Evolutionary conservation across 495 filamentous ascomycete species (phyloP).

Genomic region (Umbilicaria muhlenbergii): DNA sequence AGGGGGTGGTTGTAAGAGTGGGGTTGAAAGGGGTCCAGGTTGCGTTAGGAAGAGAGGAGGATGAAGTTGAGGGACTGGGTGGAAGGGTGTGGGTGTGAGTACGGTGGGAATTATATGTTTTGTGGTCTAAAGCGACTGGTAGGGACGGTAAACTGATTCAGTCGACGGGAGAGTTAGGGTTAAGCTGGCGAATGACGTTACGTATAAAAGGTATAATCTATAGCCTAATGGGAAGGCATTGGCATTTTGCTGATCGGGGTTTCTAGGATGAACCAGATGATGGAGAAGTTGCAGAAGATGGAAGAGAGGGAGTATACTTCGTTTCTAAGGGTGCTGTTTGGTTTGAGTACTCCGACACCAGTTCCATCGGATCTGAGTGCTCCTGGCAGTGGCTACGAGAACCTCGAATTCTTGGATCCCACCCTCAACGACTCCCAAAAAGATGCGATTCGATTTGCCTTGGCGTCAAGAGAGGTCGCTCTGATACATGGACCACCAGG

Average conservation of each 20-base stretch:
- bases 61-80: constrained; percentile 42
- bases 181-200: constrained; percentile 92
- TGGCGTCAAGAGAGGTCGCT: constrained; percentile 69
- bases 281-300: constrained; percentile 67
- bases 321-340: constrained; percentile 76
- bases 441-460: constrained; percentile 76
- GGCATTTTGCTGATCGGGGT: constrained; percentile 2
- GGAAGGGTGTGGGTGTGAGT: constrained; percentile 50
- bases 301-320: constrained; percentile 48
- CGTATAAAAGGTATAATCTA: constrained; percentile 51
- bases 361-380: constrained; percentile 27
- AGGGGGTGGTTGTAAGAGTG: constrained; percentile 69
- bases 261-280: constrained; percentile 70
- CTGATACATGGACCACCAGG: constrained; percentile 93
- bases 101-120: constrained; percentile 11
- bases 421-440: constrained; percentile 81
- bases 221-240: not conserved
- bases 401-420: constrained; percentile 59
- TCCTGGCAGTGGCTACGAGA: constrained; percentile 20
- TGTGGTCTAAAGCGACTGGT: not conserved
- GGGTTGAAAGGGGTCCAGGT: constrained; percentile 42
- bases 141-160: constrained; percentile 1
- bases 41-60: constrained; percentile 54
- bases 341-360: constrained; percentile 41
- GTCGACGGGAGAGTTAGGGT: constrained; percentile 32